phyloP scores from a whole-genome alignment of 257 asterid species.

The Prunella vulgaris region DNA sequence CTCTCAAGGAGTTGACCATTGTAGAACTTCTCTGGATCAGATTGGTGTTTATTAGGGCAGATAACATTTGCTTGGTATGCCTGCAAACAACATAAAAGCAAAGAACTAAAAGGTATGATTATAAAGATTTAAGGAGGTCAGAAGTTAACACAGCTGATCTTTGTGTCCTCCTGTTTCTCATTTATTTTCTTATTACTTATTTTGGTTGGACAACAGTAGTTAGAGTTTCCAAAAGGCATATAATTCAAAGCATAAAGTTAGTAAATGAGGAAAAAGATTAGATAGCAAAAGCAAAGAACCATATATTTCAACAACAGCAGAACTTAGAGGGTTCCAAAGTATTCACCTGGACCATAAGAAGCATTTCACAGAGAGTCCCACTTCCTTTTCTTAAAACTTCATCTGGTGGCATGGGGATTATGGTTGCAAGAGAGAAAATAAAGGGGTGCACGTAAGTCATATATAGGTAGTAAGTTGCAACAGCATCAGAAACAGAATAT shows the following conservation, averaged over 20 bases:
- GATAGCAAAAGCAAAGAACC: not conserved
- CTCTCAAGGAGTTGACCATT: constrained; percentile 82
- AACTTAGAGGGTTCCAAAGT: constrained; percentile 9
- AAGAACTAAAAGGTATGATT: constrained; percentile 22
- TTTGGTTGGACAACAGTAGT: not conserved
- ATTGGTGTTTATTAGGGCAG: constrained; percentile 97
- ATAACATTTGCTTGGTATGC: constrained; percentile 92
- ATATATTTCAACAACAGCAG: constrained; percentile 3
- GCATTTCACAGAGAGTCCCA: constrained; percentile 99
- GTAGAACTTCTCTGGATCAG: constrained; percentile 95
- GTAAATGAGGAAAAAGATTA: constrained; percentile 1
- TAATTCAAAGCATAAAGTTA: constrained; percentile 9
- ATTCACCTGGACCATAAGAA: constrained; percentile 96
- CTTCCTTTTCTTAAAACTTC: constrained; percentile 98
- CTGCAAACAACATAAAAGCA: constrained; percentile 45
- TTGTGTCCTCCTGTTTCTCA: constrained; percentile 15
- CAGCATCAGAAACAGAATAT: constrained; percentile 99
- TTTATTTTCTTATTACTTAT: constrained; percentile 1
- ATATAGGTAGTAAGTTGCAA: constrained; percentile 91
- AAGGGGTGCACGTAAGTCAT: constrained; percentile 98
- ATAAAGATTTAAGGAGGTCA: constrained; percentile 10
- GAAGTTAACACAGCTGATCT: constrained; percentile 11
- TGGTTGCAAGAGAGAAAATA: constrained; percentile 96
- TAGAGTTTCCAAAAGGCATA: constrained; percentile 13
- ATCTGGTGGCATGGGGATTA: constrained; percentile 98